These are phyloP conservation scores for Phyllachora maydis DNA, from an alignment of 2,329 filamentous ascomycete species.

Conservation along the genomic window DNA sequence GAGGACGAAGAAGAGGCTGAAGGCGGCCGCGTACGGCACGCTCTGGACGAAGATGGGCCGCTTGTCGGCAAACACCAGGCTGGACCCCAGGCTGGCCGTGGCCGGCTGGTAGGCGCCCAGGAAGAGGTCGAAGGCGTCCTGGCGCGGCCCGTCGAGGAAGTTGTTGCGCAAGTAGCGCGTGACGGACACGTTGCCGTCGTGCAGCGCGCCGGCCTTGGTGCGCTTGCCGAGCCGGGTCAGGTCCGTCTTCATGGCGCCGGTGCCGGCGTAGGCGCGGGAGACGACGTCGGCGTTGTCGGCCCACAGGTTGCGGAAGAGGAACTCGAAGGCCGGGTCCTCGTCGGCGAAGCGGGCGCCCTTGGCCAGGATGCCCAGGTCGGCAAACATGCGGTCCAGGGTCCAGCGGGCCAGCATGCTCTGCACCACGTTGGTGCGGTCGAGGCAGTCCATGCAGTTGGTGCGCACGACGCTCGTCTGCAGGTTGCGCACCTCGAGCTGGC, in stretches of 20 bases:
- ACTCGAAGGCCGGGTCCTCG: conserved; percentile 66
- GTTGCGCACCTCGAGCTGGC: conserved; percentile 58
- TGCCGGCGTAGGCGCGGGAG: conserved; percentile 81
- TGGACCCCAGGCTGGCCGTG: conserved; percentile 46
- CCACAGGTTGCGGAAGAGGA: conserved; percentile 92
- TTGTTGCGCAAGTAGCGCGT: conserved; percentile 89
- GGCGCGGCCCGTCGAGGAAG: conserved; percentile 78
- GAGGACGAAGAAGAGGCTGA: conserved; percentile 66
- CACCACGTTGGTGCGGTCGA: conserved; percentile 93
- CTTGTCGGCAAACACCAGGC: conserved; percentile 63
- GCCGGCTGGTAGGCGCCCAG: conserved; percentile 68
- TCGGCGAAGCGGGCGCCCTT: conserved; percentile 56
- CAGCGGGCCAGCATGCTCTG: conserved; percentile 91
- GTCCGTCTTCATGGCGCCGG: conserved; percentile 93
- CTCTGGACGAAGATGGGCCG: conserved; percentile 76
- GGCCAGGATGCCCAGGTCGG: conserved; percentile 60
- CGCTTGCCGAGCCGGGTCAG: conserved; percentile 85
- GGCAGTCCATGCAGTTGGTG: conserved; percentile 98
- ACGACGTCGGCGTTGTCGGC: conserved; percentile 96
- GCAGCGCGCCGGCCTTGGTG: conserved; percentile 65
- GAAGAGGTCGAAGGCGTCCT: conserved; percentile 92
- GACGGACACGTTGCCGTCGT: conserved; percentile 73
- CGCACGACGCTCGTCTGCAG: conserved; percentile 80
- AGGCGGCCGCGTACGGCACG: conserved; percentile 78
- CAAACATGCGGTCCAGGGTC: conserved; percentile 73